phyloP scores from a whole-genome alignment of 2,329 filamentous ascomycete genomes.

The Trichoderma atroviride region DNA sequence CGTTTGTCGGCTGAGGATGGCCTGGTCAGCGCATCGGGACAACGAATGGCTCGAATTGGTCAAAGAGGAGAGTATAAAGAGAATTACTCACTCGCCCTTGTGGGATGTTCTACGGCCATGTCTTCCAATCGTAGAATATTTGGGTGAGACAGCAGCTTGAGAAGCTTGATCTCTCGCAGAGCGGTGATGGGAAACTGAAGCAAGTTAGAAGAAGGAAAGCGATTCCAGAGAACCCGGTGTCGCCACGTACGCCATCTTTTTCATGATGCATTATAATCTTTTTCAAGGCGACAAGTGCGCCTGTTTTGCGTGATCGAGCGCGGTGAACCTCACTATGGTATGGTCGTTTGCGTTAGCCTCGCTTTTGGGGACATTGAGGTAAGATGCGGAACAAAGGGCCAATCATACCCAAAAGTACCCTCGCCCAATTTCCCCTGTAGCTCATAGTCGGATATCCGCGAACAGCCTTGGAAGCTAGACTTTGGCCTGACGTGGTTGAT shows the following conservation, averaged over 20 bases:
- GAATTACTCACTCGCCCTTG: constrained; percentile 56
- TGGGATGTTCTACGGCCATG: constrained; percentile 86
- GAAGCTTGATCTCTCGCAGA: constrained; percentile 92
- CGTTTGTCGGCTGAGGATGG: constrained; percentile 66
- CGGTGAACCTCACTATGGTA: constrained; percentile 79
- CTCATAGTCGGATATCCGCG: constrained; percentile 78
- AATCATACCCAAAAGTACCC: constrained; percentile 82
- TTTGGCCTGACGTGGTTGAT: constrained; percentile 57
- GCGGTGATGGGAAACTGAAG: constrained; percentile 91
- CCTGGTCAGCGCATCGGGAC: neutral
- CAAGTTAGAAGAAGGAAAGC: constrained; percentile 29
- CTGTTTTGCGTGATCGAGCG: constrained; percentile 74
- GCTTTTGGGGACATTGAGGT: neutral
- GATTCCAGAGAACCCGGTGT: neutral
- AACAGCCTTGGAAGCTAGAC: constrained; percentile 79
- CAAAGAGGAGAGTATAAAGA: neutral
- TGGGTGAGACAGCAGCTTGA: constrained; percentile 90
- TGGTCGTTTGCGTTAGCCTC: constrained; percentile 27
- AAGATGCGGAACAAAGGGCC: neutral
- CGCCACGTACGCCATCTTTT: constrained; percentile 77
- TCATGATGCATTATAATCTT: constrained; percentile 99
- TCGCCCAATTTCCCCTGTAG: constrained; percentile 84
- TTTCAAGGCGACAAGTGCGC: constrained; percentile 82
- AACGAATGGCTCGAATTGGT: neutral
- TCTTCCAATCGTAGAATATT: constrained; percentile 89